Base-by-base conservation (phyloP, 371 early-diverging fungal species). In the Syncephalastrum sp. region DNA sequence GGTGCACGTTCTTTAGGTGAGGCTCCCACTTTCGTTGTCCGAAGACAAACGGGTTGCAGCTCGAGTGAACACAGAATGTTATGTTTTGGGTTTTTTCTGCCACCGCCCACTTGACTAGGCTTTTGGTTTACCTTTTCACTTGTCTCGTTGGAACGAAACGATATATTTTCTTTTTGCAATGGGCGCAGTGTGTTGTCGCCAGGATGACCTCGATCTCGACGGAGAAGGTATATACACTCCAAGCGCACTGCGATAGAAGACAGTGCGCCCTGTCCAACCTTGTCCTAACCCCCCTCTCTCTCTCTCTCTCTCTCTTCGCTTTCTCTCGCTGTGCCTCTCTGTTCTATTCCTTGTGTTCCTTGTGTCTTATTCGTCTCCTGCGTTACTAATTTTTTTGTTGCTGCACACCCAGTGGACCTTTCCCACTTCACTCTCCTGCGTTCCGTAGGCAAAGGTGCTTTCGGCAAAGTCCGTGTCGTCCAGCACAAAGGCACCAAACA, bases 391-490 rank as follows among this genome's bases (percentile, higher is more conserved):
- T 21, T 21, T 21, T 29, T 29, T 21, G 33, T 17, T 29, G 5
- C 48, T 10, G 14, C 42, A 12, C 14, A 55, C 23, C 47, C 47
- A 69, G 87, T 89, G 42, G 82, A 86, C 41, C 63, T 89, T 41
- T 71, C 75, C 8, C 88, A 89, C 50, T 89, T 89, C 57, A 69
- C 81, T 29, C 68, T 89, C 17, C 57, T 89, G 41, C 79, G 86
- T 38, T 78, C 81, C 0, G 82, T 89, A 12, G 87, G 87, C 17
- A 85, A 85, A 59, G 89, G 89, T 0, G 86, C 89, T 0, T 89
- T 89, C 58, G 87, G 89, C 51, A 89, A 87, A 69, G 86, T 89
- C 27, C 87, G 91, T 15, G 87, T 93, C 0, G 91, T 93, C 5
- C 91, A 93, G 69, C 88, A 92, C 67, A 90, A 86, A 63, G 70